Evolutionary conservation across 2,329 filamentous ascomycete species (phyloP).

Genomic region (Fusarium kyushuense): DNA sequence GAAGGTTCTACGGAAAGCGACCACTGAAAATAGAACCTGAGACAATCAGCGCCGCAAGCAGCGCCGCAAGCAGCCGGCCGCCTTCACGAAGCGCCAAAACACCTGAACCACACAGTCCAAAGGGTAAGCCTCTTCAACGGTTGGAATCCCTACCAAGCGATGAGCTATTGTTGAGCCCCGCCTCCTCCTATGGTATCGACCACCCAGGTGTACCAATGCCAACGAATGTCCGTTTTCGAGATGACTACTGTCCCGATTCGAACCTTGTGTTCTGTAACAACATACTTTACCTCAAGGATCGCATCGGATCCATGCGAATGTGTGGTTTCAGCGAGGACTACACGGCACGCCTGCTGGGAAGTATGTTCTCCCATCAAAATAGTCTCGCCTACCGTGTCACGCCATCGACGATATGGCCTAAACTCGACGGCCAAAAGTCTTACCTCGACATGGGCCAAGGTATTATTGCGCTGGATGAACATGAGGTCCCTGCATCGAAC

Average conservation of each 20-base stretch:
- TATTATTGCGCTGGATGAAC: constrained; percentile 38
- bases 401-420: constrained; percentile 51
- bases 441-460: constrained; percentile 47
- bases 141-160: background rate
- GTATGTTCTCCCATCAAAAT: constrained; percentile 42
- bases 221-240: background rate
- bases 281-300: constrained; percentile 48
- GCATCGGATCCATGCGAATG: constrained; percentile 52
- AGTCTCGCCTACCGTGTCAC: constrained; percentile 47
- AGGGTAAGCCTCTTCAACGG: background rate
- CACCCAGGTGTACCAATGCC: background rate
- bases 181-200: background rate
- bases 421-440: constrained; percentile 47
- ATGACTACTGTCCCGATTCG: constrained; percentile 50
- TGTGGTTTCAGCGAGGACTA: constrained; percentile 54
- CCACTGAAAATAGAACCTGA: background rate
- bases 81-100: constrained; percentile 16
- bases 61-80: constrained; percentile 24
- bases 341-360: constrained; percentile 45
- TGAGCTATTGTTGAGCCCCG: background rate
- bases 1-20: constrained; percentile 51
- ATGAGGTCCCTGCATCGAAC: constrained; percentile 15
- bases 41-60: constrained; percentile 10
- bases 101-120: constrained; percentile 18
- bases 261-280: constrained; percentile 51